Evolutionary conservation across 2,329 filamentous ascomycete species (phyloP), one percentile per base, ranked within the genome.

Genomic region (Apiospora arundinis): DNA sequence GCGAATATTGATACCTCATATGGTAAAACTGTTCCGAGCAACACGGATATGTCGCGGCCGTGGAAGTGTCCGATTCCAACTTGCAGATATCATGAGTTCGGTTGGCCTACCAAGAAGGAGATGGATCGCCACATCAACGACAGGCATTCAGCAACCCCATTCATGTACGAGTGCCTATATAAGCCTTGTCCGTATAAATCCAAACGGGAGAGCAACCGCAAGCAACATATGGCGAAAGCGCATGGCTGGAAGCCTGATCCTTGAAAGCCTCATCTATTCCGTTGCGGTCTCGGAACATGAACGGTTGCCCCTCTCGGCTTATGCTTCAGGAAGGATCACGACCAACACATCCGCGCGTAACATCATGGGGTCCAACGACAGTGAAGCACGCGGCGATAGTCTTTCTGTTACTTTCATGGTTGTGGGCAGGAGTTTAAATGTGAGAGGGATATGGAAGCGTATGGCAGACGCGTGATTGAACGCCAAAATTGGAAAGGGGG

Each of bases 221-320:
- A 98, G 81, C 95, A 98, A 82, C 95, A 98, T 83, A 98, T 98
- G 95, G 95, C 98, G 85, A 98, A 98, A 83, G 92, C 94, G 0
- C 95, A 98, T 78, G 92, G 92, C 71, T 97, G 94, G 92, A 87
- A 45, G 42, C 42, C 42, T 16, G 14, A 14, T 16, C 1, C 42
- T 16, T 14, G 9, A 9, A 23, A 14, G 4, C 32, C 11, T 18
- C 32, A 6, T 2, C 32, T 16, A 16, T 42, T 40, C 40, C 16
- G 40, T 23, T 65, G 60, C 28, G 1, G 28, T 16, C 12, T 40
- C 7, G 8, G 16, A 14, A 65, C 40, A 8, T 65, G 14, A 14
- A 9, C 28, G 4, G 6, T 14, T 16, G 37, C 37, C 32, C 37
- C 63, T 66, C 16, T 42, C 14, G 63, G 63, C 21, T 66, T 66